A percentile compares a stretch with the other conserved stretches of the same genome.
Evolutionary conservation across 345 rosid species (phyloP).

Genomic region (Syzygium aromaticum): DNA sequence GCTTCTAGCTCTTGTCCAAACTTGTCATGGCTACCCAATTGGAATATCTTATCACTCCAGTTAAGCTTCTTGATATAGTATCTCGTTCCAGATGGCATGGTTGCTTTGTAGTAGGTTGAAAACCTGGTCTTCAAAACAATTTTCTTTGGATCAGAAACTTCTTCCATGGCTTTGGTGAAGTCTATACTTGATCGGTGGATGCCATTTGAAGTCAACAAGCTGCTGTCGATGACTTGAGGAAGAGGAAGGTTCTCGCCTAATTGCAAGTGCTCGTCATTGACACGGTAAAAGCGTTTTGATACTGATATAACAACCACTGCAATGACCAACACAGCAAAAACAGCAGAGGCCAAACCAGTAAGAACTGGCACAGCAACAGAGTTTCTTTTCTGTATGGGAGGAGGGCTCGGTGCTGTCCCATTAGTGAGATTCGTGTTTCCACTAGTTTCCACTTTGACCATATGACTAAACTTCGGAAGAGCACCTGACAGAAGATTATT

Average conservation of each 20-base stretch:
- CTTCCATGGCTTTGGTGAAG: conserved; percentile 62
- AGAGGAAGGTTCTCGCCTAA: conserved; percentile 21
- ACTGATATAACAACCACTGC: conserved; percentile 11
- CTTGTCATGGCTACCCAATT: conserved; percentile 45
- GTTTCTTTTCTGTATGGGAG: conserved; percentile 8
- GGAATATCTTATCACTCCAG: conserved; percentile 75
- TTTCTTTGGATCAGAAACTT: conserved; percentile 38
- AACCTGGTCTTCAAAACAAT: conserved; percentile 45
- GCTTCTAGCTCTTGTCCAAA: conserved; percentile 58
- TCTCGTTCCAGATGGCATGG: conserved; percentile 64
- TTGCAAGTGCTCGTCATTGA: conserved; percentile 27
- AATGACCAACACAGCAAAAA: conserved; percentile 19
- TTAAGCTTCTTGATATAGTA: conserved; percentile 72
- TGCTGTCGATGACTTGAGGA: conserved; percentile 45
- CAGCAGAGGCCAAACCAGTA: conserved; percentile 26
- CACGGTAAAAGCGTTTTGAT: conserved; percentile 36
- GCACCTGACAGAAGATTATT: conserved; percentile 56
- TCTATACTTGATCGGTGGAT: conserved; percentile 54
- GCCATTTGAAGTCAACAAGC: conserved; percentile 51
- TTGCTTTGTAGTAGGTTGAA: conserved; percentile 64
- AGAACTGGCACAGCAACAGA: conserved; percentile 17
- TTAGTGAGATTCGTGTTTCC: conserved; percentile 32
- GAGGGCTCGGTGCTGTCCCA: background rate
- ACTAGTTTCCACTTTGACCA: conserved; percentile 7
- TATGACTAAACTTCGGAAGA: conserved; percentile 15